Evolutionary conservation across 176 grass and related monocot species (phyloP).

Genomic region (Pontederia paniculata): DNA sequence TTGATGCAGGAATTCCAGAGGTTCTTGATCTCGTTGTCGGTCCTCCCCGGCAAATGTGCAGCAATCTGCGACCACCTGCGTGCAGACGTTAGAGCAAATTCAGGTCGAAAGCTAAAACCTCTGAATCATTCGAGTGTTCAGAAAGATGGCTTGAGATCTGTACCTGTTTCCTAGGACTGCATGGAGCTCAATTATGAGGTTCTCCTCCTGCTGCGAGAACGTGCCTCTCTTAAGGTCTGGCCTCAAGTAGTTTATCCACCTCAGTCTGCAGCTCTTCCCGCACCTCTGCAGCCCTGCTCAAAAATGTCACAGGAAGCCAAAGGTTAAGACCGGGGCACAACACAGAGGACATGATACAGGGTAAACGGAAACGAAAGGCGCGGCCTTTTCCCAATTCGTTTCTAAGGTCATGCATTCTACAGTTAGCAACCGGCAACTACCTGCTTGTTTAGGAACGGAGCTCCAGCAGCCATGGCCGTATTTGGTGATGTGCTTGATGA

Average conservation of each 20-base stretch:
- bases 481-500: conserved; percentile 9
- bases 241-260: conserved; percentile 16
- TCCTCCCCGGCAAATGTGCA: conserved; percentile 9
- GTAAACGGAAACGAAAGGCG: too few relatives aligned
- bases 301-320: background rate
- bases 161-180: conserved; percentile 13
- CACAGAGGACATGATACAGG: background rate
- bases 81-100: background rate
- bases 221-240: conserved; percentile 7
- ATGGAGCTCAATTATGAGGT: conserved; percentile 15
- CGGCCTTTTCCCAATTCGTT: background rate
- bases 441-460: conserved; percentile 8
- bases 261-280: conserved; percentile 15
- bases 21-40: conserved; percentile 20
- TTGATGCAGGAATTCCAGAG: conserved; percentile 18
- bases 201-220: conserved; percentile 10
- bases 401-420: background rate
- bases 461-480: conserved; percentile 14
- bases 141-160: background rate
- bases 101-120: background rate
- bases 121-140: background rate
- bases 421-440: background rate
- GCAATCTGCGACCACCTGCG: conserved; percentile 17
- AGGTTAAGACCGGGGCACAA: background rate
- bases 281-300: conserved; percentile 3